Evolutionary conservation across 345 rosid species (phyloP).

Genomic region (Lepidium africanum): DNA sequence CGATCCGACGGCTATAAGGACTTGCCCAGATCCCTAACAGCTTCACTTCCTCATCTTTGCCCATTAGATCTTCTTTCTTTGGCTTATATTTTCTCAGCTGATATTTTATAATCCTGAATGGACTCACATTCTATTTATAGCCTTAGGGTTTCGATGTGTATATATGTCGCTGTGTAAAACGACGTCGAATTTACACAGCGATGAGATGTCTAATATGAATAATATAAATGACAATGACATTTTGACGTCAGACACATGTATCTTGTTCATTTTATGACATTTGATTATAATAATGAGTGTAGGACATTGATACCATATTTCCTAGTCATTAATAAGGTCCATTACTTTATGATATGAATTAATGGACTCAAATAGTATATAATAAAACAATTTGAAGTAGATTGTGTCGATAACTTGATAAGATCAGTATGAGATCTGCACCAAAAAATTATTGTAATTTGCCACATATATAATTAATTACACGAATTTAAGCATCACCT

Average conservation of each 20-base stretch:
- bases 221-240: not conserved
- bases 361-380: no score
- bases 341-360: no score
- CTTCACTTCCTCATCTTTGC: slow-evolving; percentile 30
- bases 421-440: no score
- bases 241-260: not conserved
- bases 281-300: not conserved
- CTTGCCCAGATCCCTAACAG: slow-evolving; percentile 35
- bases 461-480: no score
- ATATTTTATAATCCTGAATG: not conserved
- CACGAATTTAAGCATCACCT: no score
- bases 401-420: no score
- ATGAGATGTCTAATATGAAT: not conserved
- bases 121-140: slow-evolving; percentile 3
- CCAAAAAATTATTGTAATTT: no score
- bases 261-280: not conserved
- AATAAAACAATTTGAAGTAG: no score
- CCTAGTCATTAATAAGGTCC: not conserved
- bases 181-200: not conserved
- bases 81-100: not conserved
- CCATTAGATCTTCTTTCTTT: slow-evolving; percentile 2
- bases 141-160: not conserved
- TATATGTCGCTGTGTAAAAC: not conserved
- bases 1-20: slow-evolving; percentile 32
- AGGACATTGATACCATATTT: not conserved